phyloP scores from a whole-genome alignment of 1,284 basidiomycete genomes.

The Melampsora abietis-canadensis region DNA sequence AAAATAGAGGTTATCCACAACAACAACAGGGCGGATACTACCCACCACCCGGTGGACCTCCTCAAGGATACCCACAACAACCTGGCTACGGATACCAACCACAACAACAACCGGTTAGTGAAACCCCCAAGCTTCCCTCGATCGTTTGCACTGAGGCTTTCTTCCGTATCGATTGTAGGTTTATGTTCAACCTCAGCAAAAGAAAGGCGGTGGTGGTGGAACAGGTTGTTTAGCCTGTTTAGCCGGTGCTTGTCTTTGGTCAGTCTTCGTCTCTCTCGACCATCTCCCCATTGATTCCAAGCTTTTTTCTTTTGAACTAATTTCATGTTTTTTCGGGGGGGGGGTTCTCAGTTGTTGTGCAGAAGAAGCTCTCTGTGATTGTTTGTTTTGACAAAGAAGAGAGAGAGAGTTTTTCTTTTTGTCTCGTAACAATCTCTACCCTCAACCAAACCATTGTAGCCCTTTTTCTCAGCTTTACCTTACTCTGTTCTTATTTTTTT shows the following conservation, averaged over 20 bases:
- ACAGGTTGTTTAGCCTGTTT: conserved; percentile 44
- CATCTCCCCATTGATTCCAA: no score
- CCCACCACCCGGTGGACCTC: conserved; percentile 32
- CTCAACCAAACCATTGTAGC: neutral
- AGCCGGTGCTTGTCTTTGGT: conserved; percentile 45
- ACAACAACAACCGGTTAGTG: conserved; percentile 5
- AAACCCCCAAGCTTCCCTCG: neutral
- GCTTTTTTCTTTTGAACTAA: no score
- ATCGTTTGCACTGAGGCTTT: neutral
- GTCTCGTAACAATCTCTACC: neutral
- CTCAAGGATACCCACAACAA: conserved; percentile 27
- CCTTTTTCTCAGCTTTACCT: neutral
- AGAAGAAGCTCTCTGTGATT: conserved; percentile 42
- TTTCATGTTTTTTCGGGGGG: no score
- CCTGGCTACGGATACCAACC: conserved; percentile 8
- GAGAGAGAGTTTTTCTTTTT: neutral
- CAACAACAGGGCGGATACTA: conserved; percentile 38
- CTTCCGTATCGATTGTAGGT: neutral
- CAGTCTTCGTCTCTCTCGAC: no score
- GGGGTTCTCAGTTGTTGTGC: conserved; percentile 43
- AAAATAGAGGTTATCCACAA: neutral
- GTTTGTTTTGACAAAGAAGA: conserved; percentile 21
- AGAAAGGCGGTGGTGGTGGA: conserved; percentile 36
- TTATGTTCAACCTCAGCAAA: conserved; percentile 31
- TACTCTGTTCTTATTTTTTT: neutral